Conservation (phyloP, 768 basidiomycete species). For the Psilocybe cubensis region DNA sequence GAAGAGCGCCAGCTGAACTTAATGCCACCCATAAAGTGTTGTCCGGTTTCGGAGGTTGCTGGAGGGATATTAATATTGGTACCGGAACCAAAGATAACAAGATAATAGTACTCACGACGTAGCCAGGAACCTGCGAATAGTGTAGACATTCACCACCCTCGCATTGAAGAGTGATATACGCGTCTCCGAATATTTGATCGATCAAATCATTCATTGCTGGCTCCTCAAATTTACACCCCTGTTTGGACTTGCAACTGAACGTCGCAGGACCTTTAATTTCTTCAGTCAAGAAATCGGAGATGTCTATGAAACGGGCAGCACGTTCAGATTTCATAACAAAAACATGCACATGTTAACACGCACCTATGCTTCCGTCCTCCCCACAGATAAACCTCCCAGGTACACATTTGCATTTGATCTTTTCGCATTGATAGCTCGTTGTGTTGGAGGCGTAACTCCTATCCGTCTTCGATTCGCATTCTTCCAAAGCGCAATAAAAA, state of each 20-base stretch:
- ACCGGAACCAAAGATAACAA: neutral
- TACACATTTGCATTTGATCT: slow-evolving; percentile 91
- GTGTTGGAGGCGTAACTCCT: slow-evolving; percentile 67
- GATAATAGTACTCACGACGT: slow-evolving; percentile 17
- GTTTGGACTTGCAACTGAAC: slow-evolving; percentile 76
- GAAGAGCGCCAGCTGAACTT: slow-evolving; percentile 77
- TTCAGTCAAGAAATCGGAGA: slow-evolving; percentile 89
- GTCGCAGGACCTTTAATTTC: slow-evolving; percentile 89
- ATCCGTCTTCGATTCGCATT: slow-evolving; percentile 56
- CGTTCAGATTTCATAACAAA: neutral
- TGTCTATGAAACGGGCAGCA: slow-evolving; percentile 56
- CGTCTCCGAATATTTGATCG: slow-evolving; percentile 91
- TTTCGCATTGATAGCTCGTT: slow-evolving; percentile 79
- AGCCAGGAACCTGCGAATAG: slow-evolving; percentile 82
- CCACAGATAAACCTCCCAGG: slow-evolving; percentile 94
- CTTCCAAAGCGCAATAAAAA: slow-evolving; percentile 89
- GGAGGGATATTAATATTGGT: neutral
- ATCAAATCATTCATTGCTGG: slow-evolving; percentile 97
- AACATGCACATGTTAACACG: slow-evolving; percentile 31
- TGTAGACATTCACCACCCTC: slow-evolving; percentile 93
- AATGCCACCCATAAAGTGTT: slow-evolving; percentile 83
- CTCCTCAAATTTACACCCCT: slow-evolving; percentile 90
- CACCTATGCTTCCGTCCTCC: slow-evolving; percentile 91
- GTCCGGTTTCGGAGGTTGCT: slow-evolving; percentile 84
- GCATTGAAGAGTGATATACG: slow-evolving; percentile 85